These are phyloP conservation scores for Candida mesenterica DNA, from an alignment of 1,139 yeast species.

Conservation along the genomic window DNA sequence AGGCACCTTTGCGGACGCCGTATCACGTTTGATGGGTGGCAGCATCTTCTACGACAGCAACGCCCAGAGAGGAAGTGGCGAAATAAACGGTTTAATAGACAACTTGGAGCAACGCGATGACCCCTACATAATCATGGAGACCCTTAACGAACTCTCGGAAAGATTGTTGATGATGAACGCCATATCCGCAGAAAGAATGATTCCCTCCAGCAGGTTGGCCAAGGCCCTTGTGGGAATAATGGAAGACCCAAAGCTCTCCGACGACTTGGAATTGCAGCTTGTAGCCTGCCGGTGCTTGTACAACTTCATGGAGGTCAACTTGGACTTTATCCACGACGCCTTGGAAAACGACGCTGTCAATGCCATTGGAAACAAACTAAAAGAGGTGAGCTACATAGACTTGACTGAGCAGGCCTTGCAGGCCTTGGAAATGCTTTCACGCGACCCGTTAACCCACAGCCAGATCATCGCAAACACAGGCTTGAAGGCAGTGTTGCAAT, in stretches of 20 bases:
- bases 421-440: slow-evolving; percentile 66
- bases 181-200: slow-evolving; percentile 56
- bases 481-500: slow-evolving; percentile 64
- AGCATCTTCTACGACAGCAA: slow-evolving; percentile 13
- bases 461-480: slow-evolving; percentile 60
- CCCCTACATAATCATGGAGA: slow-evolving; percentile 50
- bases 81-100: slow-evolving; percentile 40
- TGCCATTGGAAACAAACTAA: slow-evolving; percentile 61
- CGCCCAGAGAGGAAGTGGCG: slow-evolving; percentile 12
- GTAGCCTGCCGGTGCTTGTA: slow-evolving; percentile 85
- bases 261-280: slow-evolving; percentile 74
- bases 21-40: slow-evolving; percentile 36
- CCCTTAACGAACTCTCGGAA: slow-evolving; percentile 62
- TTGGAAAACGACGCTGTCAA: slow-evolving; percentile 68
- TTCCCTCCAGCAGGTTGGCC: slow-evolving; percentile 63
- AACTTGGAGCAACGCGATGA: slow-evolving; percentile 47
- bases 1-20: slow-evolving; percentile 29
- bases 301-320: slow-evolving; percentile 75
- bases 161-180: slow-evolving; percentile 67
- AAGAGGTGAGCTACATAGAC: slow-evolving; percentile 82
- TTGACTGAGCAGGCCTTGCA: slow-evolving; percentile 90
- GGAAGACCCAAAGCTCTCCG: slow-evolving; percentile 55
- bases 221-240: slow-evolving; percentile 58
- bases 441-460: slow-evolving; percentile 49
- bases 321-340: slow-evolving; percentile 62